Evolutionary conservation across 768 basidiomycete genomes (phyloP).

Genomic region (Termitomyces sp.): DNA sequence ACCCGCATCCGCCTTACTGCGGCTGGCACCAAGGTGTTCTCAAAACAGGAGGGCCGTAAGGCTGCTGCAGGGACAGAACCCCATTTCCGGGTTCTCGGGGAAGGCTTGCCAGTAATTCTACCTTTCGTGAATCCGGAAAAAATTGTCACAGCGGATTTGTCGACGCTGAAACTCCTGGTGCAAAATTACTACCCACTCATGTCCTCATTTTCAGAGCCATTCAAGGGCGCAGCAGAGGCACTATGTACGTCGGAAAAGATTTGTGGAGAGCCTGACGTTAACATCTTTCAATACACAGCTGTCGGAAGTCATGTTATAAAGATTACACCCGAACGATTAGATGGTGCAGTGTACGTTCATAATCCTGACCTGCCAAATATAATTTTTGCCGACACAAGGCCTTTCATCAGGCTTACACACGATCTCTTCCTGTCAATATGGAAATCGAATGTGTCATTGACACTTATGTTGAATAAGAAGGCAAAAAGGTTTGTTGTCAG

Average conservation of each 20-base stretch:
- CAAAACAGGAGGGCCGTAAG: constrained; percentile 77
- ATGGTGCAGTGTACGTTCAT: constrained; percentile 48
- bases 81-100: constrained; percentile 74
- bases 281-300: constrained; percentile 28
- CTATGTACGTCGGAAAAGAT: constrained; percentile 38
- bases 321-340: constrained; percentile 51
- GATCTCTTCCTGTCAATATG: constrained; percentile 91
- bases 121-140: constrained; percentile 67
- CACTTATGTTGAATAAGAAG: constrained; percentile 94
- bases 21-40: constrained; percentile 92
- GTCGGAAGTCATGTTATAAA: constrained; percentile 69
- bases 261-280: neutral
- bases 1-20: constrained; percentile 80
- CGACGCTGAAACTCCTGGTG: constrained; percentile 60
- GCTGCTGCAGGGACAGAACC: constrained; percentile 35
- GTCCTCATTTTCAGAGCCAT: constrained; percentile 56
- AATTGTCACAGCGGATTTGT: constrained; percentile 55
- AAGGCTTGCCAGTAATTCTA: constrained; percentile 81
- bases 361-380: neutral
- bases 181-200: constrained; percentile 78
- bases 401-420: constrained; percentile 51
- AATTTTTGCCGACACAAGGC: constrained; percentile 3
- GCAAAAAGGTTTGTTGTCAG: constrained; percentile 79
- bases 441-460: constrained; percentile 85
- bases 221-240: constrained; percentile 46